Conservation (phyloP, 352 stramenopile species). For the Lagenidium sp. region DNA sequence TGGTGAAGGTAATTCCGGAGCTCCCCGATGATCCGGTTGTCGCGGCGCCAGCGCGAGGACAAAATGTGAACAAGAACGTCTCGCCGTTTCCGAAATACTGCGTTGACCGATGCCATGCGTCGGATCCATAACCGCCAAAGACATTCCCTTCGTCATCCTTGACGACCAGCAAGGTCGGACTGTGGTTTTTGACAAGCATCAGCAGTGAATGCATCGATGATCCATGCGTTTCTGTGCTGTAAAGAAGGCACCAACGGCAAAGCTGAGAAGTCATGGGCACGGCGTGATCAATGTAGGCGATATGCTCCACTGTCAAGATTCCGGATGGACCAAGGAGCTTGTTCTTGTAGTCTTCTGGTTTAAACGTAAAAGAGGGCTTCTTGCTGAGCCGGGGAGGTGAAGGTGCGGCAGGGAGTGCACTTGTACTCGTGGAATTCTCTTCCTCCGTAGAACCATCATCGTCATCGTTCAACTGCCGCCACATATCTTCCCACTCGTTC, state of each 20-base stretch:
- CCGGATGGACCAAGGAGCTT: conserved; percentile 69
- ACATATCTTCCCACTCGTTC: conserved; percentile 53
- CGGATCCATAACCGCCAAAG: conserved; percentile 77
- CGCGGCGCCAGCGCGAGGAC: conserved; percentile 11
- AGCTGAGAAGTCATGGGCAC: conserved; percentile 74
- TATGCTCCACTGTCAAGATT: conserved; percentile 62
- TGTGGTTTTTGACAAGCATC: conserved; percentile 56
- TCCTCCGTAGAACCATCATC: conserved; percentile 24
- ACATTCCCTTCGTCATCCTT: conserved; percentile 67
- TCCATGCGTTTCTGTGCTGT: conserved; percentile 65
- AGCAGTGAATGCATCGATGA: conserved; percentile 73
- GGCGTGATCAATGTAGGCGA: conserved; percentile 58
- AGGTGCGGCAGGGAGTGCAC: conserved; percentile 6
- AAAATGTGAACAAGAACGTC: conserved; percentile 86
- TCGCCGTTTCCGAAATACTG: conserved; percentile 88
- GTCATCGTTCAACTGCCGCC: conserved; percentile 23
- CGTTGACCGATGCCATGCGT: conserved; percentile 66
- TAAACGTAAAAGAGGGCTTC: conserved; percentile 47
- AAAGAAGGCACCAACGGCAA: conserved; percentile 76
- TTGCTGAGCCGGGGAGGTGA: conserved; percentile 29
- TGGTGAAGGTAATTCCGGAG: conserved; percentile 64
- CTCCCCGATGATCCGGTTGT: too few relatives aligned
- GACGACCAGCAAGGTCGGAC: conserved; percentile 70
- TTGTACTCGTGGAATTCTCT: neutral
- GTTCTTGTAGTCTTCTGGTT: conserved; percentile 50